Percentiles rank a stretch among this genome's conserved stretches.
These are phyloP conservation scores for Ophiocordyceps camponoti-leonardi DNA, from an alignment of 2,329 filamentous ascomycete genomes.

Conservation along the genomic window DNA sequence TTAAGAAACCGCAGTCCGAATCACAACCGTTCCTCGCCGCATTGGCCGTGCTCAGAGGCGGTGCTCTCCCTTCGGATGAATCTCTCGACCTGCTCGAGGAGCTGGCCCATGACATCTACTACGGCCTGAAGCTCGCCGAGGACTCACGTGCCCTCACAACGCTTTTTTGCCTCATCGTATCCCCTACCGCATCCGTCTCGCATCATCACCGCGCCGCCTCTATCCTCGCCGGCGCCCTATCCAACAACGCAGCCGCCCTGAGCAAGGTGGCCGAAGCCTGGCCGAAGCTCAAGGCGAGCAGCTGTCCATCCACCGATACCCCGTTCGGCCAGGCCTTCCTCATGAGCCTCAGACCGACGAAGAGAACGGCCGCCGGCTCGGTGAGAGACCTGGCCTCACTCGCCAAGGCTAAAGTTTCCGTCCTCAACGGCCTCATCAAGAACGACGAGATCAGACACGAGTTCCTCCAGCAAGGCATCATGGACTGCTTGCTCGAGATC, in stretches of 20 bases:
- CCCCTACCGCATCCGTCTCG: slow-evolving; percentile 8
- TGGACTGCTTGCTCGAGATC: slow-evolving; percentile 35
- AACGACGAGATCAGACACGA: slow-evolving; percentile 31
- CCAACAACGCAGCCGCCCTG: slow-evolving; percentile 49
- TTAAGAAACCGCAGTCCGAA: slow-evolving; percentile 30
- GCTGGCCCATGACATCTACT: slow-evolving; percentile 52
- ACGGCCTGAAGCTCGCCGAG: slow-evolving; percentile 44
- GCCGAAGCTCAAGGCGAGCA: slow-evolving; percentile 19
- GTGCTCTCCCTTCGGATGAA: slow-evolving; percentile 22
- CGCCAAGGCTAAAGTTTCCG: slow-evolving; percentile 25
- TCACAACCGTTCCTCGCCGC: slow-evolving; percentile 18
- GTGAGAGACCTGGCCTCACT: slow-evolving; percentile 10
- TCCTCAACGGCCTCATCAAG: slow-evolving; percentile 39
- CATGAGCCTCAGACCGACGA: slow-evolving; percentile 17
- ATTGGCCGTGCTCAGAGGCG: slow-evolving; percentile 30
- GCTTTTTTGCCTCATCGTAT: slow-evolving; percentile 38
- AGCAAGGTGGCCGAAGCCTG: slow-evolving; percentile 31
- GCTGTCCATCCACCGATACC: slow-evolving; percentile 16
- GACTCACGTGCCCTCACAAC: slow-evolving; percentile 32
- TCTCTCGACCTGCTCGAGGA: slow-evolving; percentile 43
- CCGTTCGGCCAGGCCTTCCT: slow-evolving; percentile 23
- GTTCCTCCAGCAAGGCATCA: slow-evolving; percentile 37
- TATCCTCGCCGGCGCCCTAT: slow-evolving; percentile 38
- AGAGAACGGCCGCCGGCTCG: slow-evolving; percentile 5
- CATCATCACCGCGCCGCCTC: slow-evolving; percentile 36